A percentile compares a stretch with the other conserved stretches of the same genome.
These are phyloP conservation scores for Phytophthora vignae DNA, from an alignment of 352 stramenopile genomes.

Conservation along the genomic window DNA sequence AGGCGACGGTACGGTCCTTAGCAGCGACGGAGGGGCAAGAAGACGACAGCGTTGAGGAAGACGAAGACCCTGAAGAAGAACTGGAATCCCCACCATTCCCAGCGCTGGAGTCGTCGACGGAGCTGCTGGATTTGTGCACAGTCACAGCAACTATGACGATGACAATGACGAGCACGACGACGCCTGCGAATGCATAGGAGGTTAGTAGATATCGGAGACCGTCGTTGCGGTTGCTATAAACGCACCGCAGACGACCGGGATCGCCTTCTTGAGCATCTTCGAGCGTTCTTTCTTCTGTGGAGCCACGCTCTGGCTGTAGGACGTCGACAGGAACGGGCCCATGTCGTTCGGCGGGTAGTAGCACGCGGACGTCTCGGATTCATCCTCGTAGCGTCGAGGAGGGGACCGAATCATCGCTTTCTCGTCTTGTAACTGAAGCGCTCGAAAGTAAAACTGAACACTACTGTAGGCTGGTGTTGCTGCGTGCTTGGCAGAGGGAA, in stretches of 20 bases:
- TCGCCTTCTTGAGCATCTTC: slow-evolving; percentile 23
- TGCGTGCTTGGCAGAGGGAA: slow-evolving; percentile 26
- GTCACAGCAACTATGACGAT: slow-evolving; percentile 52
- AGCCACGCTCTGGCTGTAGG: slow-evolving; percentile 29
- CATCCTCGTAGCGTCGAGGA: slow-evolving; percentile 30
- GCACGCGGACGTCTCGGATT: slow-evolving; percentile 30
- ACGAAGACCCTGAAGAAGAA: slow-evolving; percentile 10
- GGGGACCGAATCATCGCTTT: slow-evolving; percentile 35
- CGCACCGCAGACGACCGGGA: slow-evolving; percentile 39
- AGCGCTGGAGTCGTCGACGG: not conserved
- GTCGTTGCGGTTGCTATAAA: not conserved
- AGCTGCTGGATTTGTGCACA: slow-evolving; percentile 35
- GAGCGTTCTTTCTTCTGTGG: slow-evolving; percentile 34
- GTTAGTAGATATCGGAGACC: slow-evolving; percentile 1
- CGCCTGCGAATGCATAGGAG: slow-evolving; percentile 5
- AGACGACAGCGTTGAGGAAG: slow-evolving; percentile 12
- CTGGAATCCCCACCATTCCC: slow-evolving; percentile 16
- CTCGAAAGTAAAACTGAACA: slow-evolving; percentile 35
- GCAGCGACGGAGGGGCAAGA: slow-evolving; percentile 42
- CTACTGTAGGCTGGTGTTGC: not conserved
- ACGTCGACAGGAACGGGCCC: slow-evolving; percentile 39
- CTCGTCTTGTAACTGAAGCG: slow-evolving; percentile 19
- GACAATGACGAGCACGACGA: slow-evolving; percentile 46
- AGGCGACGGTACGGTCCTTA: slow-evolving; percentile 70
- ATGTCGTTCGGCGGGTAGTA: slow-evolving; percentile 44